Base-by-base conservation (phyloP, 805 yeast species). In the Kazachstania taianensis region DNA sequence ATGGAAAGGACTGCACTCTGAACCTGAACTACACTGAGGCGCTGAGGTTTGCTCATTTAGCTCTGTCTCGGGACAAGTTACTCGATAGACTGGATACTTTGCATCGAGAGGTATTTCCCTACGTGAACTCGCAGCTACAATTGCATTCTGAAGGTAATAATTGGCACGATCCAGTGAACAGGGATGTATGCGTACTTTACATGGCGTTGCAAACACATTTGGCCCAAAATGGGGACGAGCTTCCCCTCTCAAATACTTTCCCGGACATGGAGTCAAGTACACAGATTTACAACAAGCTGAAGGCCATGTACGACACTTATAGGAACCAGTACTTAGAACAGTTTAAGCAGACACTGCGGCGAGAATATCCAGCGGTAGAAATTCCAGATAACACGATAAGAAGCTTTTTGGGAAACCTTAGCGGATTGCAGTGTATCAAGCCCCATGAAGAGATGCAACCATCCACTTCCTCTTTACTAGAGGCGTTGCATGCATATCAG, bases 181-280 rank as follows among this genome's bases (percentile, higher is more conserved):
- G 25, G 2, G 23, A 36, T 12, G 5, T 44, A 3, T 15, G 28
- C 8, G 16, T 19, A 16, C 32, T 50, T 5, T 20, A 47, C 7
- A 19, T 12, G 2, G 27, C 44, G 5, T 27, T 48, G 23, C 17
- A 26, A 7, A 13, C 2, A 4, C 45, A 33, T 19, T 7, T 41
- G 25, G 16, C 32, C n/a, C 8, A 15, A 4, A 36, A 32, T 14
- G 25, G 28, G 10, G 22, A 31, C 13, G 10, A 29, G 8, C 25
- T 36, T n/a, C 94, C 95, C 0, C 56, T 84, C 2, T 66, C 78
- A 3, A 95, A 94, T 0, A 69, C 62, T 1, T 52, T 87, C 5
- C 94, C 95, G 0, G 97, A 87, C 53, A 89, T 89, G 96, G 80
- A 82, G 15, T 73, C 94, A 0, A 74, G 76, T 41, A 78, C 95